Conservation (phyloP, 2,329 filamentous ascomycete species). For the Fusarium illudens region DNA sequence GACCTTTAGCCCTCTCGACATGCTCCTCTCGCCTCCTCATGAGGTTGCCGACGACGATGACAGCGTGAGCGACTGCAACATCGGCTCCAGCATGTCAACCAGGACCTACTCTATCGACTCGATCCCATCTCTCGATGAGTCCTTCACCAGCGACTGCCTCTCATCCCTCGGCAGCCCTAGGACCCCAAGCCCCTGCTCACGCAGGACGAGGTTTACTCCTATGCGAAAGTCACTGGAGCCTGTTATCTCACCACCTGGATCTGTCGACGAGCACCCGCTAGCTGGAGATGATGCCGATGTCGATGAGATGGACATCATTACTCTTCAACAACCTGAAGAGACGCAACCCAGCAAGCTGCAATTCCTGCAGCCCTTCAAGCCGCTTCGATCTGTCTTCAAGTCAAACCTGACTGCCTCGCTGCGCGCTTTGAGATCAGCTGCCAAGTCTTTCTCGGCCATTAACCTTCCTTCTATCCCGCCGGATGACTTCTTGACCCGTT, state of each 20-base stretch:
- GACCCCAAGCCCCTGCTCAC: slow-evolving; percentile 48
- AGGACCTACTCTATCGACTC: slow-evolving; percentile 68
- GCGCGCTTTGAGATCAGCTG: slow-evolving; percentile 69
- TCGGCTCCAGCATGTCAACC: slow-evolving; percentile 61
- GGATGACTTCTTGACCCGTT: slow-evolving; percentile 73
- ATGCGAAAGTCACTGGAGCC: slow-evolving; percentile 62
- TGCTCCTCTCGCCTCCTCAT: slow-evolving; percentile 69
- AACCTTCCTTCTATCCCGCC: slow-evolving; percentile 71
- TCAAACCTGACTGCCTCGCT: slow-evolving; percentile 74
- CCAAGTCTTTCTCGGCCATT: slow-evolving; percentile 68
- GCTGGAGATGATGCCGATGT: slow-evolving; percentile 44
- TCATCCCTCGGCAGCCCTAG: slow-evolving; percentile 61
- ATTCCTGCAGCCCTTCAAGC: slow-evolving; percentile 53
- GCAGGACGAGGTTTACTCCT: slow-evolving; percentile 48
- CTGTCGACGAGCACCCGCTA: slow-evolving; percentile 61
- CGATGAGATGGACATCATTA: slow-evolving; percentile 59
- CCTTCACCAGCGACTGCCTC: slow-evolving; percentile 58
- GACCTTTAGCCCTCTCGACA: slow-evolving; percentile 64
- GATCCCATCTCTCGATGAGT: slow-evolving; percentile 66
- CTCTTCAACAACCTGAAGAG: slow-evolving; percentile 52
- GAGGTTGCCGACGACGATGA: slow-evolving; percentile 60
- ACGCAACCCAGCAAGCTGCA: slow-evolving; percentile 47
- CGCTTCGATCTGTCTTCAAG: slow-evolving; percentile 68
- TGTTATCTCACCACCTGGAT: slow-evolving; percentile 63
- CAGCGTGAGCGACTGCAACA: slow-evolving; percentile 61